Percentiles rank a stretch among this genome's conserved stretches.
These are phyloP conservation scores for Aureobasidium sp. DNA, from an alignment of 2,329 filamentous ascomycete genomes.

Conservation along the genomic window DNA sequence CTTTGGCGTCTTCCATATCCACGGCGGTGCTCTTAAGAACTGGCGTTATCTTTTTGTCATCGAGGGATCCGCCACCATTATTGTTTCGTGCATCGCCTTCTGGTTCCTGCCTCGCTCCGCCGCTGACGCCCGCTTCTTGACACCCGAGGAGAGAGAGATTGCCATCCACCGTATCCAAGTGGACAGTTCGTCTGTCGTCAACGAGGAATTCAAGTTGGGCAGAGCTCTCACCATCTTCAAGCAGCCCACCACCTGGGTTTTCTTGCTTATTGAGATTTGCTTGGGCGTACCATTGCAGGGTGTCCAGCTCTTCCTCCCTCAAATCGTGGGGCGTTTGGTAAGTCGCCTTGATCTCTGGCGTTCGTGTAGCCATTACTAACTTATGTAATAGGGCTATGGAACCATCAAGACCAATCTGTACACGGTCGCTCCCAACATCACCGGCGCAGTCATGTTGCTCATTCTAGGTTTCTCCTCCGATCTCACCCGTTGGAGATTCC, in stretches of 20 bases:
- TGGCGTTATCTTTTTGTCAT: conserved; percentile 64
- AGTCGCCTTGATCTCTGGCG: not conserved
- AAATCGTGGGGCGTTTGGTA: conserved; percentile 46
- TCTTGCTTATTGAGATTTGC: conserved; percentile 52
- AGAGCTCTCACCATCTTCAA: conserved; percentile 48
- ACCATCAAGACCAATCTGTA: conserved; percentile 69
- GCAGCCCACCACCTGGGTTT: conserved; percentile 47
- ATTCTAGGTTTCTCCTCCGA: conserved; percentile 67
- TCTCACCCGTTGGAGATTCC: conserved; percentile 57
- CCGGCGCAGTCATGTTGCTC: conserved; percentile 64
- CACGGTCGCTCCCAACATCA: conserved; percentile 72
- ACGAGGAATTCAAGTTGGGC: conserved; percentile 48
- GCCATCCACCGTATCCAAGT: conserved; percentile 68
- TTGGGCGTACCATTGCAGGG: conserved; percentile 53
- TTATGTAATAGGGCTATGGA: conserved; percentile 33
- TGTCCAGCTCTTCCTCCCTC: conserved; percentile 51
- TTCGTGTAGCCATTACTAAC: not conserved
- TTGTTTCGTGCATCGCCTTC: conserved; percentile 55
- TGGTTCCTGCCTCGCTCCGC: conserved; percentile 62
- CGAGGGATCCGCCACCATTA: conserved; percentile 51
- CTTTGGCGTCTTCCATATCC: conserved; percentile 55
- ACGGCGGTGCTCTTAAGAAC: conserved; percentile 41
- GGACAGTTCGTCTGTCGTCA: conserved; percentile 61
- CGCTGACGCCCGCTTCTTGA: conserved; percentile 58
- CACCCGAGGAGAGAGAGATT: conserved; percentile 56